Evolutionary conservation across 2,329 filamentous ascomycete species (phyloP).

Genomic region (Leptographium galeiforme): DNA sequence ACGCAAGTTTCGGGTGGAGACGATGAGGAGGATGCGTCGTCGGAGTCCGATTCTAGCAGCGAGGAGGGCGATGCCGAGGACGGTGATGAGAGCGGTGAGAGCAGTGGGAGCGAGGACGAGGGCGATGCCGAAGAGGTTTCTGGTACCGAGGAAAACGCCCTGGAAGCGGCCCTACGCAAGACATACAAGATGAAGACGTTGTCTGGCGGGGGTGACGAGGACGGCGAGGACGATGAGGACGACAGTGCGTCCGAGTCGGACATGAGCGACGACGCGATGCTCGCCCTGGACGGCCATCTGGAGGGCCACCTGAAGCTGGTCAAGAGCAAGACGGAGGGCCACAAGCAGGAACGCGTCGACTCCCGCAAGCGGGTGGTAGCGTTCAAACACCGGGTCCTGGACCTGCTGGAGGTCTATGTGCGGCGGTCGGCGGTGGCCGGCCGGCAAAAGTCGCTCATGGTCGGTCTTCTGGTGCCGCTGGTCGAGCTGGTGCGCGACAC

Average conservation of each 20-base stretch:
- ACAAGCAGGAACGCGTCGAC: slow-evolving; percentile 75
- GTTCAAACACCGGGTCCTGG: slow-evolving; percentile 89
- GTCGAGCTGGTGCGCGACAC: slow-evolving; percentile 67
- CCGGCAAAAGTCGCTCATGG: slow-evolving; percentile 32
- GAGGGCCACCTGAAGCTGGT: slow-evolving; percentile 68
- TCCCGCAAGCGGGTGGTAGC: slow-evolving; percentile 81
- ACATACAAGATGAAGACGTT: slow-evolving; percentile 35
- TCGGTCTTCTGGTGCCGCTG: slow-evolving; percentile 61
- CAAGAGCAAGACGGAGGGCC: slow-evolving; percentile 50
- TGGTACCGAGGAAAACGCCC: slow-evolving; percentile 37
- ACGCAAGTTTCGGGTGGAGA: slow-evolving; percentile 31
- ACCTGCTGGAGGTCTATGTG: slow-evolving; percentile 74
- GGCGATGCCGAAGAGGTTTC: background rate
- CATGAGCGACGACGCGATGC: slow-evolving; percentile 95
- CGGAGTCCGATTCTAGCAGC: slow-evolving; percentile 20
- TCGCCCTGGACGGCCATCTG: slow-evolving; percentile 71
- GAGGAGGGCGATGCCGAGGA: slow-evolving; percentile 16
- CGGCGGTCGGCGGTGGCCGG: slow-evolving; percentile 35
- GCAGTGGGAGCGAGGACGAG: slow-evolving; percentile 21
- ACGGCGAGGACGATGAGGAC: slow-evolving; percentile 41
- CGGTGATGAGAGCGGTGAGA: slow-evolving; percentile 23
- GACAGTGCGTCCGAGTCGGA: slow-evolving; percentile 50
- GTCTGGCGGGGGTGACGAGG: slow-evolving; percentile 45
- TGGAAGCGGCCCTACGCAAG: slow-evolving; percentile 65
- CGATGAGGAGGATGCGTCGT: slow-evolving; percentile 16